Conservation (phyloP, 2,329 filamentous ascomycete species). For the Didymella sp. region DNA sequence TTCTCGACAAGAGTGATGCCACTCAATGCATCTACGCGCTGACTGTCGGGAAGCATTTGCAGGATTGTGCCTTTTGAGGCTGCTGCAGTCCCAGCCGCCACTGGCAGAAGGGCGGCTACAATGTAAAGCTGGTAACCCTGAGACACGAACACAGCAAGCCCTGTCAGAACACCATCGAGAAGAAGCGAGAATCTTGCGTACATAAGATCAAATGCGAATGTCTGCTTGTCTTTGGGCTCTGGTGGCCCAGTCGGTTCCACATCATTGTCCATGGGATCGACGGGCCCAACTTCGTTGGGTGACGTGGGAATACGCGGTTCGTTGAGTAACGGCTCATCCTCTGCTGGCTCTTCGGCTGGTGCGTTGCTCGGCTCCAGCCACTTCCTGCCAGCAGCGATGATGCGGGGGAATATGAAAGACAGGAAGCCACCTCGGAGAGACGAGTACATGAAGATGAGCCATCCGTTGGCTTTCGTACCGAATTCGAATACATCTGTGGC, state of each 20-base stretch:
- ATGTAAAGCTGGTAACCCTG: constrained; percentile 73
- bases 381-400: constrained; percentile 52
- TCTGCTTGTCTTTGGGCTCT: constrained; percentile 53
- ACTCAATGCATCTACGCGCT: constrained; percentile 70
- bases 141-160: constrained; percentile 67
- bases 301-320: constrained; percentile 30
- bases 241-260: constrained; percentile 55
- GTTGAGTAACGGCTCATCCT: constrained; percentile 24
- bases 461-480: constrained; percentile 54
- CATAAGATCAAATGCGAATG: constrained; percentile 69
- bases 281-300: constrained; percentile 41
- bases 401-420: constrained; percentile 54
- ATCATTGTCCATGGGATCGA: constrained; percentile 60
- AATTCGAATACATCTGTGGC: constrained; percentile 56
- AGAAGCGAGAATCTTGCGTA: constrained; percentile 72
- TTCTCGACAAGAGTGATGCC: constrained; percentile 75
- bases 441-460: constrained; percentile 55
- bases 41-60: constrained; percentile 68
- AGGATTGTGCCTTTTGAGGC: constrained; percentile 77
- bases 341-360: constrained; percentile 11
- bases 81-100: constrained; percentile 72
- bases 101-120: constrained; percentile 68
- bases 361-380: constrained; percentile 48
- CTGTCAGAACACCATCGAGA: constrained; percentile 69
- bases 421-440: constrained; percentile 55